Conservation (phyloP, 805 yeast species). For the Pichia ethanolica region DNA sequence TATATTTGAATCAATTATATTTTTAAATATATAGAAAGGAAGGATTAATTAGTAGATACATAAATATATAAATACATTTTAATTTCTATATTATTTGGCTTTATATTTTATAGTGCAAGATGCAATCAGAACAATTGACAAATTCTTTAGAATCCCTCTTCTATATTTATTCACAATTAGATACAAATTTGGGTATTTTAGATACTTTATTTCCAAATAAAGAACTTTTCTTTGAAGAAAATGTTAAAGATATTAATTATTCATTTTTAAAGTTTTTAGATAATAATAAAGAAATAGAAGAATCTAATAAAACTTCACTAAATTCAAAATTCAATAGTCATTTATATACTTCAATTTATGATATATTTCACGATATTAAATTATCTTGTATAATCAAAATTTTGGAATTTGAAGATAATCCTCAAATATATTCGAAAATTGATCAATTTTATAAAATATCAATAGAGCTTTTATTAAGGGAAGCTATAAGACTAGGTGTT, state of each 20-base stretch:
- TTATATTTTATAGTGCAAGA: background rate
- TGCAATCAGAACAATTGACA: conserved; percentile 13
- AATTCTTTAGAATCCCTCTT: conserved; percentile 18
- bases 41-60: too few relatives aligned
- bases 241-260: conserved; percentile 35
- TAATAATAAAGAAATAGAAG: conserved; percentile 8
- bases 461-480: conserved; percentile 57
- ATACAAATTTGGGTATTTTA: conserved; percentile 12
- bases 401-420: conserved; percentile 40
- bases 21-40: too few relatives aligned
- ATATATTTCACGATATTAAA: conserved; percentile 60
- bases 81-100: too few relatives aligned
- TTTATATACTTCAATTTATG: conserved; percentile 43
- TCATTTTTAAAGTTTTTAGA: conserved; percentile 35
- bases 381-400: conserved; percentile 45
- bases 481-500: conserved; percentile 40
- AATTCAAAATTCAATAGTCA: conserved; percentile 30
- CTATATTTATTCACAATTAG: conserved; percentile 17
- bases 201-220: conserved; percentile 32
- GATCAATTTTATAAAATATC: conserved; percentile 59
- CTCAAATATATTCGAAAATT: conserved; percentile 40
- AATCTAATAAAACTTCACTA: conserved; percentile 31
- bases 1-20: too few relatives aligned
- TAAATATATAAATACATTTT: too few relatives aligned
- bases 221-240: conserved; percentile 35